Evolutionary conservation across 202 grass and related monocot genomes (phyloP), one percentile per base, ranked within the genome.

Genomic region (Zizania palustris): DNA sequence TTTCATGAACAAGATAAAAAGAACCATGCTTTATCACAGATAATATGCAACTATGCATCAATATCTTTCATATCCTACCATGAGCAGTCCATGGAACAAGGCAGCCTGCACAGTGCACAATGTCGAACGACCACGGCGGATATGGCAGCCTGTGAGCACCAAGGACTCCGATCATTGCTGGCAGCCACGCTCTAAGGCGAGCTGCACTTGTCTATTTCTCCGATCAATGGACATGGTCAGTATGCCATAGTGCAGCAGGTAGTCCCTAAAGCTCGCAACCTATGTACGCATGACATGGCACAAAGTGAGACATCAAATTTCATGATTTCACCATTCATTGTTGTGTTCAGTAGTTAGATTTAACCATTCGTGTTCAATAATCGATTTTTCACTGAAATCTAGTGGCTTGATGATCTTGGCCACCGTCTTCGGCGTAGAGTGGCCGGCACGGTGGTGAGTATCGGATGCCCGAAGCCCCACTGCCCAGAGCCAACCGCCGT

Each of bases 101-200:
- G 78, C 91, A 90, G 18, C 82, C 75, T 3, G 96, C 74, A 9
- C 91, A 98, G 83, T 98, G 89, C 18, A 83, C 85, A 91, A 98
- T 90, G 72, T 98, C 91, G 15, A 98, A 98, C 39, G 91, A 88
- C 58, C 82, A 81, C 4, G 89, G 85, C 12, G 91, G 91, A 75
- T 85, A 95, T 33, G 96, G 91, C 35, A 98, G 83, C 74, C 89
- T 88, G 35, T 72, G 82, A 83, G 77, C 55, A 57, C 81, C 78
- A 28, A 98, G 65, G 9, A 15, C 85, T 55, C 85, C 87, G 33
- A 95, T 83, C 87, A 98, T 91, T 0, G 91, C 91, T 19, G 96
- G 96, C 41, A 98, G 73, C 96, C 91, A 70, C 96, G 96, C 80
- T 98, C 95, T 76, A 98, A 71, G 9, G 89, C 89, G 38, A 98